Evolutionary conservation across 306 rosid genomes (phyloP).

Genomic region (Inga oerstediana): DNA sequence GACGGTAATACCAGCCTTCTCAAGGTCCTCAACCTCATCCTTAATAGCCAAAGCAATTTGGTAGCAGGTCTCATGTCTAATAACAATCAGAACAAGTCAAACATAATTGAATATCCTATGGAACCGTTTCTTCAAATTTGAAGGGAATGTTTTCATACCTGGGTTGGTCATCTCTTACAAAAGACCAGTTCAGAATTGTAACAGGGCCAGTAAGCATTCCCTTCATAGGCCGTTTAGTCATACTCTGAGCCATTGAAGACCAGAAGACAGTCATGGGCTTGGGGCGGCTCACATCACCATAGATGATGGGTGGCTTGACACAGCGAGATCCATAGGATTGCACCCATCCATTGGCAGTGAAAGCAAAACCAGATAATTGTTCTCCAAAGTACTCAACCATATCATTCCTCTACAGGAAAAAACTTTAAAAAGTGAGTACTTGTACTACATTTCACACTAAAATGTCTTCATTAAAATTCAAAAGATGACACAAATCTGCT

Average conservation of each 20-base stretch:
- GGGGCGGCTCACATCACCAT: slow-evolving; percentile 93
- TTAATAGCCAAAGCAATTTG: slow-evolving; percentile 91
- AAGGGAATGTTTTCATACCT: slow-evolving; percentile 45
- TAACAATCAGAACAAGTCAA: slow-evolving; percentile 21
- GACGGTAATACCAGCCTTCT: slow-evolving; percentile 71
- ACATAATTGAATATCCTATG: slow-evolving; percentile 12
- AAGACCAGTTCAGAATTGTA: slow-evolving; percentile 89
- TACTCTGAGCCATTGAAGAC: slow-evolving; percentile 76
- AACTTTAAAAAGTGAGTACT: neutral
- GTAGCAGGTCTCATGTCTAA: slow-evolving; percentile 80
- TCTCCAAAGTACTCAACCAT: slow-evolving; percentile 96
- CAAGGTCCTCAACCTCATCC: slow-evolving; percentile 93
- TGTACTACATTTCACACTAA: slow-evolving; percentile 15
- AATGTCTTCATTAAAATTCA: slow-evolving; percentile 8
- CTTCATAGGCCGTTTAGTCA: slow-evolving; percentile 82
- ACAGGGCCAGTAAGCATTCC: slow-evolving; percentile 96
- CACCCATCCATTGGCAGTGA: slow-evolving; percentile 93
- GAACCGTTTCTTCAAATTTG: neutral
- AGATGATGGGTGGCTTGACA: slow-evolving; percentile 89
- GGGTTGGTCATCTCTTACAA: slow-evolving; percentile 86
- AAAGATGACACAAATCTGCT: slow-evolving; percentile 17
- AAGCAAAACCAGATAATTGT: slow-evolving; percentile 87
- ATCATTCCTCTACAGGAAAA: slow-evolving; percentile 73
- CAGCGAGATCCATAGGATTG: slow-evolving; percentile 88
- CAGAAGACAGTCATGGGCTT: slow-evolving; percentile 90